Conservation (phyloP, 23 red algal species). For the Gracilariopsis chorda region DNA sequence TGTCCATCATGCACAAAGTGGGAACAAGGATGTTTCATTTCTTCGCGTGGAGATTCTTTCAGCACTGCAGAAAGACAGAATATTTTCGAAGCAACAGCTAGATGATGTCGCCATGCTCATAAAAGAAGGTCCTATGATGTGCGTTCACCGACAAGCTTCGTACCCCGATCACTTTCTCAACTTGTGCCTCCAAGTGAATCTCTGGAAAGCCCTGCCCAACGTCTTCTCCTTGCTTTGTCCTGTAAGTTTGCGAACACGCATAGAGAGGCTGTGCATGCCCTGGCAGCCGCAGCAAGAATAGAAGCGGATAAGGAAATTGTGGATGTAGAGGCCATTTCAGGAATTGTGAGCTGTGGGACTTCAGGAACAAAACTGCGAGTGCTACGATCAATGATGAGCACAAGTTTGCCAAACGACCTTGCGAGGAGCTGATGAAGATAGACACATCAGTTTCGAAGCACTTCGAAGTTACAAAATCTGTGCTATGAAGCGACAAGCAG, state of each 20-base stretch:
- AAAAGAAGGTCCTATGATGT: conserved; percentile 1
- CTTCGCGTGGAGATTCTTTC: conserved; percentile 43
- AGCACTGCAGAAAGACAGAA: conserved; percentile 25
- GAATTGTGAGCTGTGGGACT: conserved; percentile 24
- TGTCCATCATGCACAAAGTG: background rate
- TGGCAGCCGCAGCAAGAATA: conserved; percentile 15
- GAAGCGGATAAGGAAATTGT: conserved; percentile 26
- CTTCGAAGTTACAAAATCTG: conserved; percentile 54
- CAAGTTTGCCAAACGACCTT: conserved; percentile 46
- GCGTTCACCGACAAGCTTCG: background rate
- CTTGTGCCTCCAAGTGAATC: background rate
- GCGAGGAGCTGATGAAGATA: conserved; percentile 21
- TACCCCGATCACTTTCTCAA: background rate
- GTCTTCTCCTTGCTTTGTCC: conserved; percentile 27
- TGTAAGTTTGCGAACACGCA: background rate
- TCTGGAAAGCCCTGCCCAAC: conserved; percentile 1
- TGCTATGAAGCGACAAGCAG: conserved; percentile 28
- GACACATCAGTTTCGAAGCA: conserved; percentile 8
- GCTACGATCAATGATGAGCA: conserved; percentile 18
- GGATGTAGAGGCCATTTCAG: background rate
- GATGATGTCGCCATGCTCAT: conserved; percentile 19
- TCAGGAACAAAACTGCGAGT: conserved; percentile 26
- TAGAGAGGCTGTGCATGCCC: conserved; percentile 4
- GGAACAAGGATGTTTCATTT: conserved; percentile 29
- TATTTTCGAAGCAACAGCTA: background rate